Conservation (phyloP, 495 filamentous ascomycete species). For the Tuber magnatum region DNA sequence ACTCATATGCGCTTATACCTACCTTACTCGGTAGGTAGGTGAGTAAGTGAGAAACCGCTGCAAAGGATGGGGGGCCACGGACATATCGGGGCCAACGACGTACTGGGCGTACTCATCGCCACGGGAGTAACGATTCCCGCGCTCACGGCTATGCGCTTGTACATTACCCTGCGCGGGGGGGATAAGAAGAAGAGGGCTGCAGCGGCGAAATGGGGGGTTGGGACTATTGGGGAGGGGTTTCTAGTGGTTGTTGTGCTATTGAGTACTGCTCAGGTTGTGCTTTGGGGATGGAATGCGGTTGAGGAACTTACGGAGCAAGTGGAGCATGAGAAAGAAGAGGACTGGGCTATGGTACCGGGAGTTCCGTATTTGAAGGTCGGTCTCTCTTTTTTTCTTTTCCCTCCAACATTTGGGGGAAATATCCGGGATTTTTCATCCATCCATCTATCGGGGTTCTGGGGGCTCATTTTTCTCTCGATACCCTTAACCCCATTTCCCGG, state of each 20-base stretch:
- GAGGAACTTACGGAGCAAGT: slow-evolving; percentile 9
- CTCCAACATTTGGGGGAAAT: not conserved
- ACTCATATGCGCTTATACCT: slow-evolving; percentile 14
- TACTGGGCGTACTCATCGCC: slow-evolving; percentile 21
- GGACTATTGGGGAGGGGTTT: slow-evolving; percentile 22
- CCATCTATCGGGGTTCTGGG: not conserved
- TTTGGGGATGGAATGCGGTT: slow-evolving; percentile 28
- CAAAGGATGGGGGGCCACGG: slow-evolving; percentile 22
- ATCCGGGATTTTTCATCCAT: not conserved
- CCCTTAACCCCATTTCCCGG: not conserved
- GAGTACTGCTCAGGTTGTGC: slow-evolving; percentile 23
- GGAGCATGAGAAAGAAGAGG: not conserved
- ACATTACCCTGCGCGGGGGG: slow-evolving; percentile 23
- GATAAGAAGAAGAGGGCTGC: slow-evolving; percentile 11
- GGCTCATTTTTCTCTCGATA: not conserved
- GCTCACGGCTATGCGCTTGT: slow-evolving; percentile 20
- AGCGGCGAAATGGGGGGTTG: slow-evolving; percentile 9
- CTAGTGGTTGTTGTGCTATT: slow-evolving; percentile 25
- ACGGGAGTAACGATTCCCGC: slow-evolving; percentile 25
- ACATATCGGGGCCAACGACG: slow-evolving; percentile 11
- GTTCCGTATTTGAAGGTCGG: slow-evolving; percentile 7
- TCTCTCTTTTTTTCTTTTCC: not conserved
- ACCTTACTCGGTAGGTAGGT: not conserved
- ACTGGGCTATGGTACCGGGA: slow-evolving; percentile 20
- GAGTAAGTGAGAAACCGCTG: not conserved